These are phyloP conservation scores for Trametes punicea DNA, from an alignment of 768 basidiomycete species.

Conservation along the genomic window DNA sequence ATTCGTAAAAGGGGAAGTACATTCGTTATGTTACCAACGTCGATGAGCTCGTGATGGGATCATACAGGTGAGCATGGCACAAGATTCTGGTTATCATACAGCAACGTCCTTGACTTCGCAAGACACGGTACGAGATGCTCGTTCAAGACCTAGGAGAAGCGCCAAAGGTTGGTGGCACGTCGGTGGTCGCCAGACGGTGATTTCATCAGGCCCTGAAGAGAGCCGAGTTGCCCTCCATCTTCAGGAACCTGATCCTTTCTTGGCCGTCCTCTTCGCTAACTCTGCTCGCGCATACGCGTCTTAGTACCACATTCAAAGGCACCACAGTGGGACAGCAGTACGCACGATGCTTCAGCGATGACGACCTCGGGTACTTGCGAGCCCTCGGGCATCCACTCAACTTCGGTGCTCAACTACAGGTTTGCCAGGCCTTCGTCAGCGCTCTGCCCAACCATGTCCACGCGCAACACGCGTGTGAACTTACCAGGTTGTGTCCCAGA, in stretches of 20 bases:
- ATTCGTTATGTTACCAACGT: no score
- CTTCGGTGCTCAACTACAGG: conserved; percentile 9
- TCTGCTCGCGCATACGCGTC: no score
- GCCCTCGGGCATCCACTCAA: conserved; percentile 13
- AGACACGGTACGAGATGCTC: no score
- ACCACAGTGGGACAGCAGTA: background rate
- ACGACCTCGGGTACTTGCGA: conserved; percentile 12
- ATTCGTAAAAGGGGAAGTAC: no score
- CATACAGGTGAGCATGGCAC: no score
- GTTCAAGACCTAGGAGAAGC: no score
- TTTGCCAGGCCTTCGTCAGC: background rate
- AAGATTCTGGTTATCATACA: no score
- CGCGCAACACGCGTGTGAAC: background rate
- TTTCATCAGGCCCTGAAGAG: conserved; percentile 11
- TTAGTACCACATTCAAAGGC: background rate
- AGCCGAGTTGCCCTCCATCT: conserved; percentile 15
- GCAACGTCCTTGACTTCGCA: no score
- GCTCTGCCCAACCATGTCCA: background rate
- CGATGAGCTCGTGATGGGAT: no score
- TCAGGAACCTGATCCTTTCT: conserved; percentile 11
- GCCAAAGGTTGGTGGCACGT: no score
- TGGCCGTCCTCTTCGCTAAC: conserved; percentile 7
- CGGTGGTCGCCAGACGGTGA: no score
- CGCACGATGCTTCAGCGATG: conserved; percentile 15
- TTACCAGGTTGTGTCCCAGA: background rate